phyloP scores from a whole-genome alignment of 164 flowering plant genomes.

The Taxillus chinensis region DNA sequence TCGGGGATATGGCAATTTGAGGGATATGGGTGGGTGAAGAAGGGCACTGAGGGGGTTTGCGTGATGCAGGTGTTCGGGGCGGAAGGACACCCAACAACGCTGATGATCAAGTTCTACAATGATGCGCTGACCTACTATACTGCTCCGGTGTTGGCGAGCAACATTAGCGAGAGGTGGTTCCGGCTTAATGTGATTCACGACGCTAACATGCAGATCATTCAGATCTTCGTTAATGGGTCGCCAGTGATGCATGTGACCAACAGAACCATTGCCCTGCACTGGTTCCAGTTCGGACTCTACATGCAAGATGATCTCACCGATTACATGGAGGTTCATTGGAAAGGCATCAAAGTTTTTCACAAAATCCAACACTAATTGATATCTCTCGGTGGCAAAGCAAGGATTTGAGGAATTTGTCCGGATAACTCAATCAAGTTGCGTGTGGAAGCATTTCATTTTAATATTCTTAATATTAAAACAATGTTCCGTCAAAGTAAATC shows the following conservation, averaged over 20 bases:
- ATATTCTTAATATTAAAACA: no score
- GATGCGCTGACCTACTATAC: conserved; percentile 22
- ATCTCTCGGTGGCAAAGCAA: no score
- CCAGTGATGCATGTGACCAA: background rate
- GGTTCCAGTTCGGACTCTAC: background rate
- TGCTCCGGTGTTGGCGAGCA: conserved; percentile 4
- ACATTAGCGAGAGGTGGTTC: conserved; percentile 25
- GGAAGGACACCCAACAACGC: conserved; percentile 20
- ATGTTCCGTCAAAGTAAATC: no score
- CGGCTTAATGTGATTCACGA: conserved; percentile 25
- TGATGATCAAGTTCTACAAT: conserved; percentile 22
- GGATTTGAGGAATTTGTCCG: no score
- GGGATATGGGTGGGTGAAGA: conserved; percentile 23
- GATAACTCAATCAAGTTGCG: no score
- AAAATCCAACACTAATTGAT: no score
- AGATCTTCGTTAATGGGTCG: conserved; percentile 14
- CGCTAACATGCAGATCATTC: conserved; percentile 10
- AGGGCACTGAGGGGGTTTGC: conserved; percentile 24
- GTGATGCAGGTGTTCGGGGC: conserved; percentile 32
- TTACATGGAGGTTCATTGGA: background rate
- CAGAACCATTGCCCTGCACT: background rate
- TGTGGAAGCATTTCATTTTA: no score
- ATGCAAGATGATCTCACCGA: background rate
- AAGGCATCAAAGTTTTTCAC: background rate
- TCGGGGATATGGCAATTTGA: conserved; percentile 34